Percentiles rank a stretch among this genome's conserved stretches.
phyloP scores from a whole-genome alignment of 164 flowering plant genomes.

The Magnolia officinalis region DNA sequence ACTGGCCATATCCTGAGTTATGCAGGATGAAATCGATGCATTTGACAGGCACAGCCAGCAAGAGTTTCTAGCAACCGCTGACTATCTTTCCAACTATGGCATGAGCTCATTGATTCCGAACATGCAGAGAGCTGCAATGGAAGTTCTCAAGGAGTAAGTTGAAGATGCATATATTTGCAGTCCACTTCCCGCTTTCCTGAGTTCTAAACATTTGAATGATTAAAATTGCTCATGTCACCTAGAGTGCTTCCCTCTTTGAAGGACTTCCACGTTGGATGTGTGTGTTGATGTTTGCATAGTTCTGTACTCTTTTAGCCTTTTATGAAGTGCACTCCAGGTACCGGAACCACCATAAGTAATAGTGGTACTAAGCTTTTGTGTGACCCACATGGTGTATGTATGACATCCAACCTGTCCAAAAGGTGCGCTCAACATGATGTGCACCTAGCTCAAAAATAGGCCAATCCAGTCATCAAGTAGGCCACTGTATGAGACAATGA shows the following conservation, averaged over 20 bases:
- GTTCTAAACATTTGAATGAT: neutral
- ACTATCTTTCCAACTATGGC: constrained; percentile 64
- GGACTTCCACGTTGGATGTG: neutral
- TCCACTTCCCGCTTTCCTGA: neutral
- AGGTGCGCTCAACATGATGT: no score
- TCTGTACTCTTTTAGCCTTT: no score
- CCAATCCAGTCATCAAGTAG: no score
- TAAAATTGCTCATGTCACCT: neutral
- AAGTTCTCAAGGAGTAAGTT: constrained; percentile 71
- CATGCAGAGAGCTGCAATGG: constrained; percentile 62
- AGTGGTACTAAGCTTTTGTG: no score
- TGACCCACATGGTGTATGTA: no score
- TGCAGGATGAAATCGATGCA: constrained; percentile 65
- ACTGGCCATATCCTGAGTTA: neutral
- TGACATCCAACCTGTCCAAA: no score
- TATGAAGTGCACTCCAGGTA: no score
- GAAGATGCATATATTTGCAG: neutral
- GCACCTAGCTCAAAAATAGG: no score
- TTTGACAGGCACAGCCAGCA: constrained; percentile 58
- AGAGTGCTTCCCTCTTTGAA: neutral
- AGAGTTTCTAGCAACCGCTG: constrained; percentile 71
- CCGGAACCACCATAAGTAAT: no score
- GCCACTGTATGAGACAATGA: no score
- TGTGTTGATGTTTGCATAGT: neutral
- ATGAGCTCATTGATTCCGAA: constrained; percentile 43